Base-by-base conservation (phyloP, 2,329 filamentous ascomycete species). In the Fusarium setosum region DNA sequence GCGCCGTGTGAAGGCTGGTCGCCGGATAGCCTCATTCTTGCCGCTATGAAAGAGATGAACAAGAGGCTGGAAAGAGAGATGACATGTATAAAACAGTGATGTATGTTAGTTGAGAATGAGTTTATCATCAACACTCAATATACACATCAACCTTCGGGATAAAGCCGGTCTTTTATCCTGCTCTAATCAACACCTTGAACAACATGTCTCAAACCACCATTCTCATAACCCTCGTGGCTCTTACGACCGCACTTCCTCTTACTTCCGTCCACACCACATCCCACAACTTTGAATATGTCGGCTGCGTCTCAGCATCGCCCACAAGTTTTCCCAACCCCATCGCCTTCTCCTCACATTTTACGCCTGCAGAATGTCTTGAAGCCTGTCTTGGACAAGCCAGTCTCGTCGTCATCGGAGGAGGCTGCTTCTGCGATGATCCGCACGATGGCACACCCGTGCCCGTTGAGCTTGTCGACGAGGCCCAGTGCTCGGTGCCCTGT, bases 241-340 rank as follows among this genome's bases (percentile, higher is more conserved):
- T 63, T 34, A 62, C 64, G 50, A 37, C 54, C 5, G 56, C 63
- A 12, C n/a, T 44, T 6, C 40, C 73, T n/a, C 65, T 70, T 34
- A 38, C 63, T 11, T 53, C 60, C 11, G 54, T 61, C 35, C 56
- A 70, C 42, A 21, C 53, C 35, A 12, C 48, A 50, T 31, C 59
- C 49, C 9, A 54, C 18, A 57, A 61, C 12, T 72, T 67, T 56
- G 50, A 70, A 40, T 75, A 73, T 56, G 49, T 75, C 53, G 75
- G 74, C 56, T 77, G 75, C 68, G 68, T 72, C 44, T 38, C 69
- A 26, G 62, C 62, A 49, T 37, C 61, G 5, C 53, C 61, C 5
- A 24, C 56, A 11, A 31, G 45, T 12, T 76, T 75, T 38, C 49
- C 66, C 21, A 26, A 59, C 35, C 31, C 40, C 18, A 49, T 59